These are phyloP conservation scores for Cladorrhinum sp. DNA, from an alignment of 2,329 filamentous ascomycete species.

Conservation along the genomic window DNA sequence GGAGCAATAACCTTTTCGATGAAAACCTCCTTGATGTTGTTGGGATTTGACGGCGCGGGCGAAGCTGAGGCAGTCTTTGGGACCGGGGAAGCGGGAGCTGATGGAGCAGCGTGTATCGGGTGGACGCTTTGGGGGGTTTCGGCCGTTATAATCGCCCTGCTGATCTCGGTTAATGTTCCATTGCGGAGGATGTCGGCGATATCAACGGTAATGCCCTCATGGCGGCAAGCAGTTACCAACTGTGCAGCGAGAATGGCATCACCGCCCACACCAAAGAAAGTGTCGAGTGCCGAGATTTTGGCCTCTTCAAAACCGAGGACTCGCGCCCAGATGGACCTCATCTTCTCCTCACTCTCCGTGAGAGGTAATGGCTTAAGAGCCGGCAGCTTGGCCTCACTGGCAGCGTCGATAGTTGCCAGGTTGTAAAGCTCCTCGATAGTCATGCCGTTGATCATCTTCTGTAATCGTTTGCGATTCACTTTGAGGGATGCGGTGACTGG, in stretches of 20 bases:
- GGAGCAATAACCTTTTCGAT: constrained; percentile 42
- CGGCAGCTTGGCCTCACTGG: constrained; percentile 35
- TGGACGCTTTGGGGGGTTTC: constrained; percentile 22
- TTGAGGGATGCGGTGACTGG: constrained; percentile 51
- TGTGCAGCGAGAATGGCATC: constrained; percentile 44
- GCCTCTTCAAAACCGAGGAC: constrained; percentile 40
- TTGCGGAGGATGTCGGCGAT: constrained; percentile 44
- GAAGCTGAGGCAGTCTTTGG: constrained; percentile 5
- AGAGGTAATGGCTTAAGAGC: constrained; percentile 46
- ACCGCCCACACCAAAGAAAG: constrained; percentile 47
- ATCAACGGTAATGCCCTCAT: constrained; percentile 39
- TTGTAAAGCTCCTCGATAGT: constrained; percentile 43
- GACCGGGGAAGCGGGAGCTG: constrained; percentile 8
- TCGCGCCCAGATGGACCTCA: constrained; percentile 48
- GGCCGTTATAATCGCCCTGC: constrained; percentile 31
- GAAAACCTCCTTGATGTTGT: constrained; percentile 34
- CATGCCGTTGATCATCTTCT: constrained; percentile 42
- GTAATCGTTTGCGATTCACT: constrained; percentile 47
- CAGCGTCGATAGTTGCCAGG: constrained; percentile 39
- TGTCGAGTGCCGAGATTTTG: constrained; percentile 41
- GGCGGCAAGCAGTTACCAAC: constrained; percentile 44
- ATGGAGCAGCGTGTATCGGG: background rate
- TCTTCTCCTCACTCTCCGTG: constrained; percentile 45
- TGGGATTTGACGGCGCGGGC: constrained; percentile 15
- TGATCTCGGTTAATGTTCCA: constrained; percentile 44